Percentiles rank a stretch among this genome's conserved stretches.
Conservation (phyloP, 2,329 filamentous ascomycete genomes). For the Fusarium palustre region DNA sequence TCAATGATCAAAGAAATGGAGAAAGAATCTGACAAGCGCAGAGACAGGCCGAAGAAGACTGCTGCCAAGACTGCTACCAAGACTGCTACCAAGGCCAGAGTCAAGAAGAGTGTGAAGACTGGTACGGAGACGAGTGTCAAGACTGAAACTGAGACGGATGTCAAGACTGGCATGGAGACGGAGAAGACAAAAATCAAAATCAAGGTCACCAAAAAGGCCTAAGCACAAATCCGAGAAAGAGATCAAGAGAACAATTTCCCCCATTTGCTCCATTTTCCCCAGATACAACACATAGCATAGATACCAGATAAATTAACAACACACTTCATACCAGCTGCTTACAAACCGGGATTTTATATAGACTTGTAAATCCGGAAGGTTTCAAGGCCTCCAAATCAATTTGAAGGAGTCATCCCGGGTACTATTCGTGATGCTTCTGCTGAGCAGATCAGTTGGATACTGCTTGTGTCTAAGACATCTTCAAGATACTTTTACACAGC, state of each 20-base stretch:
- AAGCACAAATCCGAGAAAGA: neutral
- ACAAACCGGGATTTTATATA: too few relatives aligned
- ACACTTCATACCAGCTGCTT: neutral
- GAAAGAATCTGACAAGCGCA: neutral
- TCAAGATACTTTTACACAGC: too few relatives aligned
- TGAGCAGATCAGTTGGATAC: too few relatives aligned
- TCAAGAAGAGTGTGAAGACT: neutral
- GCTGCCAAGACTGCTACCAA: neutral
- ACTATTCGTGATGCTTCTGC: too few relatives aligned
- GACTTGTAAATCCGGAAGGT: too few relatives aligned
- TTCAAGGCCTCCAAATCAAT: too few relatives aligned
- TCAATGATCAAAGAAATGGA: neutral
- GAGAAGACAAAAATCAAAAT: neutral
- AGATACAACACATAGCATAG: neutral
- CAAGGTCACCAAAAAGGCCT: neutral
- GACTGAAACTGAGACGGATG: neutral
- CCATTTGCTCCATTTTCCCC: neutral
- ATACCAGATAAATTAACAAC: constrained; percentile 4
- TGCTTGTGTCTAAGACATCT: too few relatives aligned
- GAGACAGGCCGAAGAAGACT: neutral
- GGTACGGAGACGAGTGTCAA: neutral
- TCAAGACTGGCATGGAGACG: neutral
- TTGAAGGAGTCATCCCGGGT: too few relatives aligned
- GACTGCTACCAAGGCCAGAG: neutral
- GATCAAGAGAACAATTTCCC: too few relatives aligned